These are phyloP conservation scores for Backusella tarrabulga DNA, from an alignment of 192 early-diverging fungal species.

Conservation along the genomic window DNA sequence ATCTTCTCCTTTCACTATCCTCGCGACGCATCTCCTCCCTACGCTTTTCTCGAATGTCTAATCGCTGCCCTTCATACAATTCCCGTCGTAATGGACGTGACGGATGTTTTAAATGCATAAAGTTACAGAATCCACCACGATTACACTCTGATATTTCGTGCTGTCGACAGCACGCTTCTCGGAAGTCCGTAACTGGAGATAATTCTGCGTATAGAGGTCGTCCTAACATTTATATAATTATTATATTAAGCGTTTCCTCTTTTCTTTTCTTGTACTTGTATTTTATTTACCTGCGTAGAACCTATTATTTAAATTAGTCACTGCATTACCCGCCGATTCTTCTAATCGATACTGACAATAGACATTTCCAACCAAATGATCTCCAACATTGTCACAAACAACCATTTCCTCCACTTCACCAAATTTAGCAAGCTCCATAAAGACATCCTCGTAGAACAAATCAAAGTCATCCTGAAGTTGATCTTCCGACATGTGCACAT, in stretches of 20 bases:
- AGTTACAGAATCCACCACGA: constrained; percentile 97
- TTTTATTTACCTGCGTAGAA: constrained; percentile 77
- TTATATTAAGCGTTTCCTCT: neutral
- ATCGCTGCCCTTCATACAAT: constrained; percentile 78
- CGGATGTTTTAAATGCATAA: constrained; percentile 96
- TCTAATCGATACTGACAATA: constrained; percentile 90
- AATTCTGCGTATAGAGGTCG: constrained; percentile 95
- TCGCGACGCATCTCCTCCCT: constrained; percentile 34
- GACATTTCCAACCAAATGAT: constrained; percentile 97
- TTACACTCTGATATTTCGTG: constrained; percentile 94
- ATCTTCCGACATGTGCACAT: constrained; percentile 60
- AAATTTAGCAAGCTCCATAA: constrained; percentile 93
- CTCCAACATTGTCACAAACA: constrained; percentile 97
- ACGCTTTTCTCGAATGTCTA: constrained; percentile 51
- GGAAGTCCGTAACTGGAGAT: constrained; percentile 96
- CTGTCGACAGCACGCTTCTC: constrained; percentile 97
- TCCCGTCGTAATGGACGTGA: constrained; percentile 74
- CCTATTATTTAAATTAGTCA: constrained; percentile 88
- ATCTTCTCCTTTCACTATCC: constrained; percentile 19
- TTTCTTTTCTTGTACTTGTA: neutral
- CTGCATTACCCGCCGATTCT: constrained; percentile 91
- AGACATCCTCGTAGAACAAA: constrained; percentile 95
- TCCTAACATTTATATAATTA: constrained; percentile 34
- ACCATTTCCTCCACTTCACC: constrained; percentile 97
- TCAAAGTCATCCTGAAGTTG: constrained; percentile 92